These are phyloP conservation scores for Viola odorata DNA, from an alignment of 345 rosid species.

Conservation along the genomic window DNA sequence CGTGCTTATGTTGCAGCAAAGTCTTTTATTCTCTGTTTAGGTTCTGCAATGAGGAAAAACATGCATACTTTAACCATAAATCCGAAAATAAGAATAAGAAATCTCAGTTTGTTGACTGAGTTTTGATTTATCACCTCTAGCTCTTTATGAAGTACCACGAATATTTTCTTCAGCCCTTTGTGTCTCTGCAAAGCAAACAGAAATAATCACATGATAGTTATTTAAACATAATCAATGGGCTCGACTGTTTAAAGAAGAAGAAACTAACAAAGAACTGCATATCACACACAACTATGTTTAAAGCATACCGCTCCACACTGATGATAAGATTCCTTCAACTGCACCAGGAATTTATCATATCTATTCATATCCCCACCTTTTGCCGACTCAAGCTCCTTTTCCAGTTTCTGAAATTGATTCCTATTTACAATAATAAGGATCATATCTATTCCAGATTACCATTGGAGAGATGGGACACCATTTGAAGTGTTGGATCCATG, in stretches of 20 bases:
- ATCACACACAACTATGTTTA: background rate
- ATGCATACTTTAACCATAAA: background rate
- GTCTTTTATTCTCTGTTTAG: conserved; percentile 73
- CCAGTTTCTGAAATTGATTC: conserved; percentile 65
- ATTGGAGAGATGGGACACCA: no score
- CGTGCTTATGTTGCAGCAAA: conserved; percentile 37
- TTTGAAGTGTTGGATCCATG: no score
- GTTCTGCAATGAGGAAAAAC: conserved; percentile 44
- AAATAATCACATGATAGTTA: no score
- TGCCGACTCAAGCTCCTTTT: conserved; percentile 63
- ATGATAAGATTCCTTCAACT: conserved; percentile 59
- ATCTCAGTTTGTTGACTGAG: background rate
- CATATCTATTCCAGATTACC: no score
- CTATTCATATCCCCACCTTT: conserved; percentile 64
- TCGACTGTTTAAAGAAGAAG: background rate
- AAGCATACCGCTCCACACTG: conserved; percentile 57
- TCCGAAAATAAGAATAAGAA: background rate
- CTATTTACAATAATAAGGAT: conserved; percentile 36
- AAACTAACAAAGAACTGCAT: background rate
- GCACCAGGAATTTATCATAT: conserved; percentile 49
- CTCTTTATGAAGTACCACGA: conserved; percentile 72
- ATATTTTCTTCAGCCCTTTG: conserved; percentile 72
- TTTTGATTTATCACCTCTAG: conserved; percentile 42
- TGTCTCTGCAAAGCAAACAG: conserved; percentile 53
- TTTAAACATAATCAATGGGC: background rate